Evolutionary conservation across 2,329 filamentous ascomycete species (phyloP), one percentile per base, ranked within the genome.

Genomic region (Hypoxylon sp.): DNA sequence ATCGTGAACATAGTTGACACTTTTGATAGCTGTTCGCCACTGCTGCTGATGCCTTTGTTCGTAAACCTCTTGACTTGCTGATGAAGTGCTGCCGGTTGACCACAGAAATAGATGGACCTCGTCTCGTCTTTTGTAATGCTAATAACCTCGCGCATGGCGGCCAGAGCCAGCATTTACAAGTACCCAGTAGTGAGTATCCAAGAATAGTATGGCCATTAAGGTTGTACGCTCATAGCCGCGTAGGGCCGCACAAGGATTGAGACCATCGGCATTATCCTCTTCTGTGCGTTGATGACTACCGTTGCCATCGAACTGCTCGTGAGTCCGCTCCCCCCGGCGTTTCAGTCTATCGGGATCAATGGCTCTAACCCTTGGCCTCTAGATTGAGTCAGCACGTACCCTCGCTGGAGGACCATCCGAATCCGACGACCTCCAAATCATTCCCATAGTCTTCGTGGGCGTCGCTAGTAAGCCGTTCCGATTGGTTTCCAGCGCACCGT

Each of bases 211-310:
- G 56, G 54, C 54, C 30, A 58, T 67, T 30, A 53, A 46, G 48
- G 58, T 54, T 56, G 26, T 36, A 38, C 28, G 59, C 54, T 59
- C 48, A 65, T 66, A 51, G 36, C 26, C 14, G 24, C 38, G 16
- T 69, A 82, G 79, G 87, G 86, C 42, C 84, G 87, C 6, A 88
- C 83, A 3, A 82, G 87, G 59, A 85, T 89, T 56, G 87, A 90
- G 77, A 89, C 87, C 2, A 82, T 89, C 61, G 87, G 87, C 26
- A 87, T 90, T 65, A 87, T 90, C 70, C 82, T 90, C 46, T 90
- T 90, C 75, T 89, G 87, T 67, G 86, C 87, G 44, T 79, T 90
- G 63, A 89, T 90, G 86, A 89, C 87, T 1, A 89, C 87, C 0
- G 87, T 89, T 2, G 86, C 88, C 49, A 85, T 89, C 26, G 84